Conservation (phyloP, 2,329 filamentous ascomycete species). For the Rugonectria rugulosa region DNA sequence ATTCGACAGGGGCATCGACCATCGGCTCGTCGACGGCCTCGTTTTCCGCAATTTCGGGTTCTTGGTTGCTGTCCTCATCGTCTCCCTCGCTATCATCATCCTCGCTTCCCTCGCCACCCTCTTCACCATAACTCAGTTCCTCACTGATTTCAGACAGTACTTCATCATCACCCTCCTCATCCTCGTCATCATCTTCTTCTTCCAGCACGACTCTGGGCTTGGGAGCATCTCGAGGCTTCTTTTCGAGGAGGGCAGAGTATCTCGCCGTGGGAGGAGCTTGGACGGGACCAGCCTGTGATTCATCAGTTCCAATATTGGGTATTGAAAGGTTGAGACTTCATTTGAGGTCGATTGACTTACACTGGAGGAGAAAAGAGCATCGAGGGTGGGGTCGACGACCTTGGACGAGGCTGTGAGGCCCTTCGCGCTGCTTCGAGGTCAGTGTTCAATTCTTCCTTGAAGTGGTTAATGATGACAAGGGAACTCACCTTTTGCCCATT, state of each 20-base stretch:
- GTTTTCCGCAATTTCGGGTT: slow-evolving; percentile 22
- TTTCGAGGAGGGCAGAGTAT: slow-evolving; percentile 50
- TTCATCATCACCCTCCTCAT: slow-evolving; percentile 44
- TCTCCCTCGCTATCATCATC: slow-evolving; percentile 37
- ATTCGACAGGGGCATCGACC: slow-evolving; percentile 44
- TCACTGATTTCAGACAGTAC: slow-evolving; percentile 44
- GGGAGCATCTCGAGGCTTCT: slow-evolving; percentile 42
- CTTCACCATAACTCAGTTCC: slow-evolving; percentile 45
- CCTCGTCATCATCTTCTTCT: slow-evolving; percentile 43
- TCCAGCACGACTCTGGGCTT: slow-evolving; percentile 40
- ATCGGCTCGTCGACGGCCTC: slow-evolving; percentile 46
- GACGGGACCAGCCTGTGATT: slow-evolving; percentile 58
- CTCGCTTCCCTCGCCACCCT: slow-evolving; percentile 38
- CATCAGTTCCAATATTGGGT: slow-evolving; percentile 22
- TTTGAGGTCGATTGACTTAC: slow-evolving; percentile 64
- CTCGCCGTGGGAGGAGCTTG: slow-evolving; percentile 54
- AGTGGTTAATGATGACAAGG: slow-evolving; percentile 3
- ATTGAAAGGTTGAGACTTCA: slow-evolving; percentile 6
- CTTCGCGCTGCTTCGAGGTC: slow-evolving; percentile 44
- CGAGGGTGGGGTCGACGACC: slow-evolving; percentile 72
- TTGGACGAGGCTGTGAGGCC: slow-evolving; percentile 56
- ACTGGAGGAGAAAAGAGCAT: slow-evolving; percentile 75
- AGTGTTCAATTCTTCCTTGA: slow-evolving; percentile 25
- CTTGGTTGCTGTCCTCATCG: slow-evolving; percentile 29
- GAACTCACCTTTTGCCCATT: slow-evolving; percentile 38